Conservation (phyloP, 805 yeast species). For the Pichia gijzeniarum region DNA sequence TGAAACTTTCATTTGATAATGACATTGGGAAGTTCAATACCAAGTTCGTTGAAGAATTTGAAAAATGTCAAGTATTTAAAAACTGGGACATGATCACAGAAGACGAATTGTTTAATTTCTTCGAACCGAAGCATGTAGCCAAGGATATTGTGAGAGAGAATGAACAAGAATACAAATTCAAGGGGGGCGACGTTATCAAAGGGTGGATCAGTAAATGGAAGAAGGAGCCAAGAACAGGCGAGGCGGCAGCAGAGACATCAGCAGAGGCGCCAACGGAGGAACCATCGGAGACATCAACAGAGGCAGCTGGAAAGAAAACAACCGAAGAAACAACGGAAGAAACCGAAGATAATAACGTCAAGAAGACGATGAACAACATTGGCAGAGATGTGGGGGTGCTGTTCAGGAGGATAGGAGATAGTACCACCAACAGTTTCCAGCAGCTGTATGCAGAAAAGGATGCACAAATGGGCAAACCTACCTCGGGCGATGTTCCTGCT, state of each 20-base stretch:
- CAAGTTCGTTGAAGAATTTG: slow-evolving; percentile 48
- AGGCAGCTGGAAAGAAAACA: background rate
- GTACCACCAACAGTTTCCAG: background rate
- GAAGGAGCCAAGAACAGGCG: background rate
- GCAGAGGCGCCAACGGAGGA: too few species aligned
- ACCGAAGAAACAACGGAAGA: too few species aligned
- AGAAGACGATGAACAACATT: background rate
- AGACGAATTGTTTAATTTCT: slow-evolving; percentile 52
- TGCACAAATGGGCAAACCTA: too few species aligned
- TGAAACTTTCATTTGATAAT: slow-evolving; percentile 19
- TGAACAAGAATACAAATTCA: slow-evolving; percentile 8
- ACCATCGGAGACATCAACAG: too few species aligned
- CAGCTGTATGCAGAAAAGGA: background rate
- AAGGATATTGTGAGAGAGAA: slow-evolving; percentile 6
- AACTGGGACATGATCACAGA: slow-evolving; percentile 55
- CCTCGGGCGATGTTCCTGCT: too few species aligned
- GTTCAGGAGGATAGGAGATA: slow-evolving; percentile 4
- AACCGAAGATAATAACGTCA: background rate
- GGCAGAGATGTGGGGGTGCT: slow-evolving; percentile 9
- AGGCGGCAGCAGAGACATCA: too few species aligned
- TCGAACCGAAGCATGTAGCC: slow-evolving; percentile 30
- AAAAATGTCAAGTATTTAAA: slow-evolving; percentile 44
- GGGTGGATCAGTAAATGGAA: slow-evolving; percentile 1
- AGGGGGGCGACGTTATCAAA: slow-evolving; percentile 1
- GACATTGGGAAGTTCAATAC: slow-evolving; percentile 22